phyloP scores from a whole-genome alignment of 441 rosid species.

The Mallotus repandus region DNA sequence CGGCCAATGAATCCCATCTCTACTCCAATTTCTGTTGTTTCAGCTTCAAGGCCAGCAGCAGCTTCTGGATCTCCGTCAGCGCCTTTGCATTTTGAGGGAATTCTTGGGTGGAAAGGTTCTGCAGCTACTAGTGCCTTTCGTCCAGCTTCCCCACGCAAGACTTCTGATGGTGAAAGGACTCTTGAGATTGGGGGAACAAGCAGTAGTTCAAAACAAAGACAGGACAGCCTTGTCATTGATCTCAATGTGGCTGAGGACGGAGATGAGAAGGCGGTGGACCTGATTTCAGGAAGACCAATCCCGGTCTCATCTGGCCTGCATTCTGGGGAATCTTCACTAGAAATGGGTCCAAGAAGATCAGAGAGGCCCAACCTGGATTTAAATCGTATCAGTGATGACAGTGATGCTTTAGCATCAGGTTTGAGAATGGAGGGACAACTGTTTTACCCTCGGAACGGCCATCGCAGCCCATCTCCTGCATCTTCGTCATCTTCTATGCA shows the following conservation, averaged over 20 bases:
- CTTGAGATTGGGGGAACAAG: conserved; percentile 38
- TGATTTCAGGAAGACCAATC: conserved; percentile 44
- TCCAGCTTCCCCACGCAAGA: conserved; percentile 62
- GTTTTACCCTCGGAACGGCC: conserved; percentile 52
- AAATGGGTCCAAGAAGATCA: conserved; percentile 57
- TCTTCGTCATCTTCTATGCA: conserved; percentile 76
- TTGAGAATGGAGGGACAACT: conserved; percentile 51
- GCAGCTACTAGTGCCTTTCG: conserved; percentile 80
- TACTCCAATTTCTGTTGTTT: conserved; percentile 52
- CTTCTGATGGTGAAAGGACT: conserved; percentile 41
- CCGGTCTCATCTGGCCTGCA: conserved; percentile 52
- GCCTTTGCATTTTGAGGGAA: conserved; percentile 68
- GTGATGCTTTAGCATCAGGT: conserved; percentile 51
- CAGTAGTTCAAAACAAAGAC: conserved; percentile 48
- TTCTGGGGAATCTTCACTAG: conserved; percentile 66
- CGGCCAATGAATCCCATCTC: conserved; percentile 40
- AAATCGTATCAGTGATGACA: conserved; percentile 69
- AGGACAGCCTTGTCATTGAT: conserved; percentile 64
- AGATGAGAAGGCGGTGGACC: conserved; percentile 61
- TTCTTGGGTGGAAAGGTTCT: conserved; percentile 77
- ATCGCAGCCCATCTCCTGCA: conserved; percentile 67
- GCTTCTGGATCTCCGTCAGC: conserved; percentile 60
- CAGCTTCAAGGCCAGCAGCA: conserved; percentile 59
- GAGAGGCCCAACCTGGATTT: conserved; percentile 76
- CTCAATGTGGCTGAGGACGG: conserved; percentile 81